These are phyloP conservation scores for Phaffomyces antillensis DNA, from an alignment of 805 yeast species.

Conservation along the genomic window DNA sequence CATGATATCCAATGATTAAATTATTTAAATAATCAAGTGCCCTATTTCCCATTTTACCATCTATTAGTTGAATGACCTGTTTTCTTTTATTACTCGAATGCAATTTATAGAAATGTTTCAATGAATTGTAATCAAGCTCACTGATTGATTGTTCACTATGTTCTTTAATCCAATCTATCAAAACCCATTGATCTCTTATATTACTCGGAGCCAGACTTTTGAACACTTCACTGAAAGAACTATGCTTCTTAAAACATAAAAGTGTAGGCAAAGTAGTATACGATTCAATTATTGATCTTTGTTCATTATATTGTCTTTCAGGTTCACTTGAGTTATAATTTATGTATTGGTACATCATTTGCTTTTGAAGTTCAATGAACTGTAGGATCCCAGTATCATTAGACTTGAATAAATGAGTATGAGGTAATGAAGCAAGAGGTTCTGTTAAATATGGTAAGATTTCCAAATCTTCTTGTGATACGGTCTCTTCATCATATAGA, in stretches of 20 bases:
- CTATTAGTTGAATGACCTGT: constrained; percentile 15
- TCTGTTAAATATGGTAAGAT: constrained; percentile 55
- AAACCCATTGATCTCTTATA: constrained; percentile 40
- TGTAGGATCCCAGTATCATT: constrained; percentile 34
- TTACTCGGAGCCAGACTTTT: constrained; percentile 62
- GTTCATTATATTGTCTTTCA: constrained; percentile 33
- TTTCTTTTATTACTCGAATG: not conserved
- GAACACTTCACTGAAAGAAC: constrained; percentile 43
- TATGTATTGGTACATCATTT: constrained; percentile 28
- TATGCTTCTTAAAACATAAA: constrained; percentile 50
- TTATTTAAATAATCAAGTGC: constrained; percentile 19
- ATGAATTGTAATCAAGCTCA: constrained; percentile 33
- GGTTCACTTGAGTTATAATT: constrained; percentile 34
- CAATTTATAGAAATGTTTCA: not conserved
- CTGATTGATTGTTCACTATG: constrained; percentile 43
- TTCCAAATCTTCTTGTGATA: constrained; percentile 54
- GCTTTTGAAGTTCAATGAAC: constrained; percentile 35
- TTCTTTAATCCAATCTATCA: constrained; percentile 41
- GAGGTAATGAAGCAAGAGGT: constrained; percentile 50
- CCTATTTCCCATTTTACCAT: constrained; percentile 13
- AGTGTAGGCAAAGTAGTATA: constrained; percentile 58
- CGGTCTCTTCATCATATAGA: constrained; percentile 41
- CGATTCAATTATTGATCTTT: constrained; percentile 42
- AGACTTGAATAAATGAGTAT: constrained; percentile 46
- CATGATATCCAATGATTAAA: constrained; percentile 14